Percentiles rank a stretch among this genome's conserved stretches.
These are phyloP conservation scores for Candida ascalaphidarum DNA, from an alignment of 805 yeast species.

Conservation along the genomic window DNA sequence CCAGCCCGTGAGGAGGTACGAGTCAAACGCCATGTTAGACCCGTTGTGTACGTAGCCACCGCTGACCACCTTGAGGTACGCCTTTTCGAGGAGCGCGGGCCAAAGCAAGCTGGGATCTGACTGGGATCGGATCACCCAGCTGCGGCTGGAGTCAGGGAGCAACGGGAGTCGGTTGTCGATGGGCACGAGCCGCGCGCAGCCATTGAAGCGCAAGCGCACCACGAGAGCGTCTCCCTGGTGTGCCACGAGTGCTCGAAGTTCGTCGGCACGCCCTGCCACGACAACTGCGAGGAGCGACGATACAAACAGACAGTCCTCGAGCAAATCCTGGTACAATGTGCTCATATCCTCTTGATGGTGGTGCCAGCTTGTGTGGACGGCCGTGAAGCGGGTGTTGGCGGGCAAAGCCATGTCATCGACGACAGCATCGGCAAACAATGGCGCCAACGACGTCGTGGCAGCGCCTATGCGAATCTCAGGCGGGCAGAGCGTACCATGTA, in stretches of 20 bases:
- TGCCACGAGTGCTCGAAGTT: constrained; percentile 2
- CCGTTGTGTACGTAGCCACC: constrained; percentile 59
- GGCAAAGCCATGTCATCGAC: no score
- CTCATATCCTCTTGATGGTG: no score
- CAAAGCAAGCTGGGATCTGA: constrained; percentile 31
- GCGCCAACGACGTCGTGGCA: no score
- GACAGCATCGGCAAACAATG: no score
- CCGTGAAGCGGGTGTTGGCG: no score
- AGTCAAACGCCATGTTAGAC: constrained; percentile 68
- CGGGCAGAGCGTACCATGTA: no score
- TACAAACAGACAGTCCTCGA: constrained; percentile 72
- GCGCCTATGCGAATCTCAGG: no score
- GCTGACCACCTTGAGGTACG: constrained; percentile 53
- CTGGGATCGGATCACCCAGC: constrained; percentile 27
- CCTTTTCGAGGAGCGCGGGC: constrained; percentile 77
- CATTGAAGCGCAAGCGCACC: constrained; percentile 44
- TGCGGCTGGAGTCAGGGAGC: constrained; percentile 11
- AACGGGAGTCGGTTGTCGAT: constrained; percentile 42
- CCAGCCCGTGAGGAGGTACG: constrained; percentile 62
- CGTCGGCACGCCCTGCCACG: constrained; percentile 9
- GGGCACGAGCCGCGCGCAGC: constrained; percentile 37
- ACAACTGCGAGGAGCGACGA: constrained; percentile 57
- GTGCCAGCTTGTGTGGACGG: no score
- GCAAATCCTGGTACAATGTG: constrained; percentile 36
- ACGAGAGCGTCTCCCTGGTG: constrained; percentile 6